Percentiles rank a stretch among this genome's conserved stretches.
phyloP scores from a whole-genome alignment of 1,284 basidiomycete genomes.

The Paramarasmius palmivorus region DNA sequence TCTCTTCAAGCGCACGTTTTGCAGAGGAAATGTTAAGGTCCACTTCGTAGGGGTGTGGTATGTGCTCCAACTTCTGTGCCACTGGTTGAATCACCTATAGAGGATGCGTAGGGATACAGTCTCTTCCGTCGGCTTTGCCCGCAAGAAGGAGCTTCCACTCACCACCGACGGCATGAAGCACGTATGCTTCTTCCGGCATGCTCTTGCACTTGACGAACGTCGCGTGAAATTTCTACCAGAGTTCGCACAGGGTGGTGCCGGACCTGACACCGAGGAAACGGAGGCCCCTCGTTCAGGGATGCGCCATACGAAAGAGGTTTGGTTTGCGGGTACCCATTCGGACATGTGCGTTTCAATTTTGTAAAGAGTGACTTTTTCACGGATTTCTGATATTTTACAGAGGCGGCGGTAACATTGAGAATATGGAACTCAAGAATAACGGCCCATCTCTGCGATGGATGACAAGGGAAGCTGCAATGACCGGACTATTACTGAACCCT shows the following conservation, averaged over 20 bases:
- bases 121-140: slow-evolving; percentile 24
- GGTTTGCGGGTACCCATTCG: slow-evolving; percentile 11
- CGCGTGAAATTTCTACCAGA: slow-evolving; percentile 39
- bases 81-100: not conserved
- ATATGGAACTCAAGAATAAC: no score
- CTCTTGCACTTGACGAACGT: slow-evolving; percentile 35
- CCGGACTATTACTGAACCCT: no score
- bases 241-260: slow-evolving; percentile 14
- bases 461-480: no score
- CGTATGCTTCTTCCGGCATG: slow-evolving; percentile 29
- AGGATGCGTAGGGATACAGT: slow-evolving; percentile 25
- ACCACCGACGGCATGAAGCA: slow-evolving; percentile 22
- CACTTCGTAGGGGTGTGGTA: slow-evolving; percentile 41
- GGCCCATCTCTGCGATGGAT: no score
- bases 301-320: slow-evolving; percentile 4
- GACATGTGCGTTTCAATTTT: slow-evolving; percentile 2
- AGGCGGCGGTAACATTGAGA: no score
- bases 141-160: slow-evolving; percentile 15
- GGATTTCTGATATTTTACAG: no score
- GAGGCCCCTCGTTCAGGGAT: no score
- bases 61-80: slow-evolving; percentile 5
- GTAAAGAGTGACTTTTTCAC: not conserved
- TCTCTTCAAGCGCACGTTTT: slow-evolving; percentile 29
- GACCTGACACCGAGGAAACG: no score
- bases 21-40: slow-evolving; percentile 21